Percentiles rank a stretch among this genome's conserved stretches.
These are phyloP conservation scores for Trametes coccinea DNA, from an alignment of 768 basidiomycete genomes.

Conservation along the genomic window DNA sequence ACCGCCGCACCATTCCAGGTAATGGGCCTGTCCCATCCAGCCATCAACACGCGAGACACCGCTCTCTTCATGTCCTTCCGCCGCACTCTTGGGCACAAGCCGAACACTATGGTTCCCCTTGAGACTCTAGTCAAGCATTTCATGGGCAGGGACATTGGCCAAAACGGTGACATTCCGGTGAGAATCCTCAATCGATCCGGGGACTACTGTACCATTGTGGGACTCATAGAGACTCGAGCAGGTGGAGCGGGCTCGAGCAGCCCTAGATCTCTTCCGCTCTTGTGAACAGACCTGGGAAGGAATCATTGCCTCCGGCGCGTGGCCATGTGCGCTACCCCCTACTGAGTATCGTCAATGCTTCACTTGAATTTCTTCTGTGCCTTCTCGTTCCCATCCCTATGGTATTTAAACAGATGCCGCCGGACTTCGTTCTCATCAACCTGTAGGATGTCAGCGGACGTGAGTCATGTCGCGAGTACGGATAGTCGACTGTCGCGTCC, in stretches of 20 bases:
- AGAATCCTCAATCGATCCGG: conserved; percentile 22
- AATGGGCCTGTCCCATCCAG: conserved; percentile 51
- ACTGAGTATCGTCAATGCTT: conserved; percentile 28
- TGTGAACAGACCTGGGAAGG: conserved; percentile 51
- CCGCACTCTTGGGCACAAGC: conserved; percentile 40
- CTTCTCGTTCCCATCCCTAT: background rate
- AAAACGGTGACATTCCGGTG: conserved; percentile 42
- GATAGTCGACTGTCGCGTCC: background rate
- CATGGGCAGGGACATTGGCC: conserved; percentile 47
- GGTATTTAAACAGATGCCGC: background rate
- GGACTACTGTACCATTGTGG: conserved; percentile 1
- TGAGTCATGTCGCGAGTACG: background rate
- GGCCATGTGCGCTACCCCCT: conserved; percentile 48
- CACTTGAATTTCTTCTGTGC: conserved; percentile 15
- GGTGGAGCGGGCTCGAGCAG: conserved; percentile 52
- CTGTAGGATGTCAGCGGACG: background rate
- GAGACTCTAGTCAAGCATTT: conserved; percentile 44
- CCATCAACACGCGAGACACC: conserved; percentile 54
- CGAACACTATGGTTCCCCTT: conserved; percentile 38
- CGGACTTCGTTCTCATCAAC: background rate
- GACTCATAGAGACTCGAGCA: conserved; percentile 13
- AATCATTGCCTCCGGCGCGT: conserved; percentile 43
- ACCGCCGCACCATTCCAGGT: conserved; percentile 37
- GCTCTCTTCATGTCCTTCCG: conserved; percentile 54
- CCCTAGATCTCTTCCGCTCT: conserved; percentile 54